These are phyloP conservation scores for Candida sanyaensis DNA, from an alignment of 1,139 yeast genomes.

Conservation along the genomic window DNA sequence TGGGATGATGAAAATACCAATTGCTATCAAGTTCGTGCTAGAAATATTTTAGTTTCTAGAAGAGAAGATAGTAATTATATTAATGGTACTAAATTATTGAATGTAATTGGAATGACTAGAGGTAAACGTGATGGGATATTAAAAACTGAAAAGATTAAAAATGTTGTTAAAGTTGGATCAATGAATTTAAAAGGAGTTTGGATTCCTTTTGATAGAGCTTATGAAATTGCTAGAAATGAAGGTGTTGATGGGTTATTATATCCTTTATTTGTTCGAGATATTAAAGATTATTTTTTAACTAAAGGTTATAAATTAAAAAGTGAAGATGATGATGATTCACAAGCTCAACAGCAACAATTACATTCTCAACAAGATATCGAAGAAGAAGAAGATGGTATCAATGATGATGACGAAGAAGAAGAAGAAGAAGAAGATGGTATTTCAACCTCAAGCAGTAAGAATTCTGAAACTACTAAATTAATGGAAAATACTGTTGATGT, in stretches of 20 bases:
- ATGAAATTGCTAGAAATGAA: constrained; percentile 52
- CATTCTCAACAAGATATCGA: constrained; percentile 18
- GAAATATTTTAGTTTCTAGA: constrained; percentile 48
- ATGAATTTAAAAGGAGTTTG: constrained; percentile 60
- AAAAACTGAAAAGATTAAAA: constrained; percentile 46
- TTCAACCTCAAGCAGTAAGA: constrained; percentile 1
- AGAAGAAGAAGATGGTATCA: constrained; percentile 5
- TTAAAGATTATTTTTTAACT: constrained; percentile 32
- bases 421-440: constrained; percentile 7
- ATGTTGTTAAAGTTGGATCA: constrained; percentile 52
- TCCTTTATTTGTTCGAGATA: constrained; percentile 50
- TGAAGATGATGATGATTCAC: constrained; percentile 16
- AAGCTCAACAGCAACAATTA: constrained; percentile 19
- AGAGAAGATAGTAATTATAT: constrained; percentile 54
- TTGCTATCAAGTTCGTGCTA: constrained; percentile 51
- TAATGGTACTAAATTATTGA: constrained; percentile 66
- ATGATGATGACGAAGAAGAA: constrained; percentile 9
- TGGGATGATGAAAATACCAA: constrained; percentile 53
- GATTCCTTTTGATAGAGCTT: constrained; percentile 57
- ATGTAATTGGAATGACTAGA: constrained; percentile 93
- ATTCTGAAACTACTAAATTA: constrained; percentile 1
- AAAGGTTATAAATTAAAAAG: constrained; percentile 29
- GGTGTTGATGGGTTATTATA: constrained; percentile 40
- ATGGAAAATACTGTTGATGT: constrained; percentile 2
- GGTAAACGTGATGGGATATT: constrained; percentile 93